Conservation (phyloP, 768 basidiomycete species). For the Pholiota conissans region DNA sequence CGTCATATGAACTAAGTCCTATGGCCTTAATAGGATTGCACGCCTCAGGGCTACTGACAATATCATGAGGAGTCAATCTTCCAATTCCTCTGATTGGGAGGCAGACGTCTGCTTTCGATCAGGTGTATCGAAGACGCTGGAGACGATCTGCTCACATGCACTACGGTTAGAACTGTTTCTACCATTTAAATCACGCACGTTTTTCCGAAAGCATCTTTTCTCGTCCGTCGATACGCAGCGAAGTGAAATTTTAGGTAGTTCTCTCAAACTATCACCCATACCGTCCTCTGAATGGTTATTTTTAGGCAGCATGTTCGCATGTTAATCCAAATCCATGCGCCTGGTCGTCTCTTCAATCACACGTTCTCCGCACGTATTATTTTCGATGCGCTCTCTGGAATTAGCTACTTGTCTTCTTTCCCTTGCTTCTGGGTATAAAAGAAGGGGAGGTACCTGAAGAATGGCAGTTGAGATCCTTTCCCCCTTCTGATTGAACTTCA, state of each 20-base stretch:
- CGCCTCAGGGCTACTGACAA: background rate
- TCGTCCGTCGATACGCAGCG: background rate
- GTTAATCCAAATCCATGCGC: background rate
- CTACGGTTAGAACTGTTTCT: background rate
- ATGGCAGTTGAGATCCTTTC: background rate
- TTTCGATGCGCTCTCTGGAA: background rate
- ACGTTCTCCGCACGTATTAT: background rate
- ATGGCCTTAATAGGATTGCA: background rate
- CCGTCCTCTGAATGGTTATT: background rate
- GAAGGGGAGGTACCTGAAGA: background rate
- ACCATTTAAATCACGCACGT: slow-evolving; percentile 2
- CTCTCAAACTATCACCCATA: background rate
- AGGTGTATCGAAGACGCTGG: background rate
- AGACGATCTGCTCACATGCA: background rate
- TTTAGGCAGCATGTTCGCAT: slow-evolving; percentile 3
- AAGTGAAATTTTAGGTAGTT: background rate
- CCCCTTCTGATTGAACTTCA: background rate
- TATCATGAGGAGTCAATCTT: background rate
- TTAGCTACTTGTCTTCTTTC: background rate
- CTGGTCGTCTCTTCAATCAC: background rate
- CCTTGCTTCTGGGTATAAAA: slow-evolving; percentile 4
- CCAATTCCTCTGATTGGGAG: background rate
- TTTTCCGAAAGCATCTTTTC: background rate
- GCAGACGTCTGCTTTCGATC: background rate
- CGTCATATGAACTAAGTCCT: background rate